phyloP scores from a whole-genome alignment of 164 flowering plant genomes.

The Piper longum region DNA sequence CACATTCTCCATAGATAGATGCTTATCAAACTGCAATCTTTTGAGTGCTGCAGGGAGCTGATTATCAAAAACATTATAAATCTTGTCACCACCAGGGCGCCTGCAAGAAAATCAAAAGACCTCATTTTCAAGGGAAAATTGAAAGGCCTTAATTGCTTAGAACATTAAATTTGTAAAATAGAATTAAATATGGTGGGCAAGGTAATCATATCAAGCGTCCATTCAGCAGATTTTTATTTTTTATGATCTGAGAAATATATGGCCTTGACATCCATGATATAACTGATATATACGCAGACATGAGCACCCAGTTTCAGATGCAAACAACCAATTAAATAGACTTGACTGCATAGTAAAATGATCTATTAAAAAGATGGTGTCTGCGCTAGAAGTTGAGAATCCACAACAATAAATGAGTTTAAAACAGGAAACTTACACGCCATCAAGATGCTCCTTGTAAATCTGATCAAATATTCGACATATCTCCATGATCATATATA shows the following conservation, averaged over 20 bases:
- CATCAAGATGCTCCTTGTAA: constrained; percentile 79
- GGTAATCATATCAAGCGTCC: no score
- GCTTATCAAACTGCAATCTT: constrained; percentile 74
- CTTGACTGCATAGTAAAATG: no score
- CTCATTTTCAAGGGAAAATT: neutral
- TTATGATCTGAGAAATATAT: no score
- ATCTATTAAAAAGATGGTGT: neutral
- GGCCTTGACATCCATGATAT: no score
- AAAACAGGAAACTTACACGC: constrained; percentile 39
- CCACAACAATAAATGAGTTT: neutral
- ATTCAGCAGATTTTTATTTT: no score
- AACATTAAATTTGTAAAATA: no score
- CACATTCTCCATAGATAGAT: constrained; percentile 71
- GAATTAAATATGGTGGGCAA: neutral
- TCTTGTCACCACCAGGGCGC: constrained; percentile 75
- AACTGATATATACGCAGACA: no score
- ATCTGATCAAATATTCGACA: constrained; percentile 65
- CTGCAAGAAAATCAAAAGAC: constrained; percentile 17
- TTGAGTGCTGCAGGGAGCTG: constrained; percentile 81
- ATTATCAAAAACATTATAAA: constrained; percentile 66
- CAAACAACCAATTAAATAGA: neutral
- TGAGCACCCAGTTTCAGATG: no score
- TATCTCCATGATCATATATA: constrained; percentile 64
- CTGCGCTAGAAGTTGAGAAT: neutral
- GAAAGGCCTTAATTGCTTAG: neutral